Evolutionary conservation across 192 early-diverging fungal genomes (phyloP), one percentile per base, ranked within the genome.

Genomic region (Coemansia sp.): DNA sequence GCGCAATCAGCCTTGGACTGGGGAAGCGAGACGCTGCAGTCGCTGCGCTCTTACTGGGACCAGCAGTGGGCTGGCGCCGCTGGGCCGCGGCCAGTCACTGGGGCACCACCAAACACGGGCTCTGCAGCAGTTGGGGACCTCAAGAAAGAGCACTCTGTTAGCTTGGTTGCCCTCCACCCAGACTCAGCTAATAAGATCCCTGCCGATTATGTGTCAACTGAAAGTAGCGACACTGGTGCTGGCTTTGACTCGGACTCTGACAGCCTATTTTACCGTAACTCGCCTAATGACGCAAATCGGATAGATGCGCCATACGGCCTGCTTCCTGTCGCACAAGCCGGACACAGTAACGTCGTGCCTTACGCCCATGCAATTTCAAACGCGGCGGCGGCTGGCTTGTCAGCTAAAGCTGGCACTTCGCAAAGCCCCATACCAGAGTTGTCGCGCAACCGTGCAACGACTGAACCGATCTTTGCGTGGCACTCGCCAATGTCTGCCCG

Each of bases 31-130:
- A 83, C 80, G 1, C 57, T 83, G 60, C 69, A 72, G 61, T 57
- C 47, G 18, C 67, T 83, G 44, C 75, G 80, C 29, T 75, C 76
- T 54, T 83, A 70, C 61, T 78, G 73, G 80, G 76, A 83, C 34
- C 63, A 74, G 31, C 61, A 60, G 34, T 73, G 70, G 70, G 2
- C 8, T 15, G 65, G 65, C 15, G 40, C 61, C 3, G 38, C 36
- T 11, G 61, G 20, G 22, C 27, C 34, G 15, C 16, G 11, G 20
- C 22, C 57, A 54, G 52, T 10, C 20, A 54, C 7, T 20, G 52
- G 27, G 5, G 57, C 16, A 11, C 33, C 29, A 16, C 57, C 61
- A 42, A 42, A 41, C 20, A 2, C 24, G 36, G 8, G 20, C 40
- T 42, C 61, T 41, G 61, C 3, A 5, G n/a, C 3, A 10, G n/a